Evolutionary conservation across 108 stramenopile species (phyloP), one percentile per base, ranked within the genome.

Genomic region (Chaetoceros muelleri): DNA sequence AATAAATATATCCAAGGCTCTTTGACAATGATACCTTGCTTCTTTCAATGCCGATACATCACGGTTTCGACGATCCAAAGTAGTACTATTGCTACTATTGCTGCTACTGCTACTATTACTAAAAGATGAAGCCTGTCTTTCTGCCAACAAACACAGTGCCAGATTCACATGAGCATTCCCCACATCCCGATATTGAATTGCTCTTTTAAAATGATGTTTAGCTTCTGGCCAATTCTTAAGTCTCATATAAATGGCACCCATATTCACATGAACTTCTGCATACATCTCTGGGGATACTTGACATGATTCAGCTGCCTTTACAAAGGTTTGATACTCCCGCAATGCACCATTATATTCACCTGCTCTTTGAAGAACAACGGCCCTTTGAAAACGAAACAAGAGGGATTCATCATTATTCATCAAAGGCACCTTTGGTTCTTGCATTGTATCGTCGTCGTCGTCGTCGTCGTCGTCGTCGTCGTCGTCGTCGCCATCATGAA

Each of bases 221-320:
- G 70, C 70, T 31, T 29, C 26, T 26, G 55, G 34, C 2, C 44
- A 31, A n/a, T 66, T 25, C 23, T 28, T 10, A 0, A 51, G 27
- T 48, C 34, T 46, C 16, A 70, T 24, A 28, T 66, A 66, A 2
- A 66, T 29, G 20, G 69, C 64, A 18, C 73, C 73, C 53, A 70
- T 68, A 46, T 74, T 74, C 2, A 55, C 53, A 21, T 58, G 53
- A 0, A 69, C 69, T 44, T 74, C 69, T 23, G 73, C 73, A 26
- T 53, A 65, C 54, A 44, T 58, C 3, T 24, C 27, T 3, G 64
- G 59, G 2, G 60, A 59, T 2, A 69, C 46, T 3, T 64, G 20
- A 29, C 46, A 55, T 56, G 55, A 50, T 34, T 66, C 44, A 21
- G 73, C 68, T 13, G 73, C 68, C 52, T 66, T 70, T 55, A 74